Evolutionary conservation across 2,329 filamentous ascomycete species (phyloP), one percentile per base, ranked within the genome.

Genomic region (Fusarium begoniae): DNA sequence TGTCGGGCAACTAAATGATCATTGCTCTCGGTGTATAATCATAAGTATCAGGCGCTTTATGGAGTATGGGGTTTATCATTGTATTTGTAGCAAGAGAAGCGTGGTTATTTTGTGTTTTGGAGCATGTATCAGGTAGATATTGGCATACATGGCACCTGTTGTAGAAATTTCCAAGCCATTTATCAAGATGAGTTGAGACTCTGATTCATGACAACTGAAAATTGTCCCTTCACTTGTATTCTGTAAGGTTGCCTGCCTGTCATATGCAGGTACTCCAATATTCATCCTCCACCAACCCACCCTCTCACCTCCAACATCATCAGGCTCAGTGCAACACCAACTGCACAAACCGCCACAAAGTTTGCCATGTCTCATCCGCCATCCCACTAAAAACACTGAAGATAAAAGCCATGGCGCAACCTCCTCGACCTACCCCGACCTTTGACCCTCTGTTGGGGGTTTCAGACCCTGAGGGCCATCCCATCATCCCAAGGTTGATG

Each of bases 371-470:
- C 24, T 55, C 47, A 44, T 48, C 53, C 37, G 17, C n/a, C 20
- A 48, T 22, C 17, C 26, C 35, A 54, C 44, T 14, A 41, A 40
- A 26, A 30, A 60, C 22, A n/a, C 35, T 32, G 17, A 37, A 30
- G 20, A 24, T 38, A 57, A 66, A 43, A 55, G 51, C 12, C 44
- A 75, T 75, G 72, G 62, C 72, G 35, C 72, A 75, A 43, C 61
- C 41, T 37, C 54, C 44, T 35, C 69, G 55, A 24, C 50, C 28
- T 41, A 18, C 40, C 35, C 22, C 59, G 22, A 53, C 28, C 41
- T 40, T 22, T n/a, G 40, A 61, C 11, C 38, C 48, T 13, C 40
- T 66, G 20, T 32, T 56, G 32, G 45, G 66, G 15, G 37, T 70
- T 43, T 45, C 63, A 37, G 69, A 75, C 51, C 70, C 63, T 20